Evolutionary conservation across 164 flowering plant species (phyloP), one percentile per base, ranked within the genome.

Genomic region (Stephania cephalantha): DNA sequence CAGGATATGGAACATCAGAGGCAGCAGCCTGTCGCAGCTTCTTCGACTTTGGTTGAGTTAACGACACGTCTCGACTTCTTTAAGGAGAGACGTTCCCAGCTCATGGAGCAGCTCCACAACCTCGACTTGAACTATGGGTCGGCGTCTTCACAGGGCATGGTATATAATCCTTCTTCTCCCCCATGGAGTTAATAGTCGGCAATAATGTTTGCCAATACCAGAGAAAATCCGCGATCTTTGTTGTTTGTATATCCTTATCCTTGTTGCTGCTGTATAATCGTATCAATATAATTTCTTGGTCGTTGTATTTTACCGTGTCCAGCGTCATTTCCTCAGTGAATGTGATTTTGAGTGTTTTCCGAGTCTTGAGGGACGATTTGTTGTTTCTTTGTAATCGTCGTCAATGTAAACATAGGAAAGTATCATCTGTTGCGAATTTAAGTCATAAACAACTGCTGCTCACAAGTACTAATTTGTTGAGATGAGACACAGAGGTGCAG

Each of bases 61-160:
- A 95, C 99, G 44, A 86, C 97, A 15, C 93, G 99, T 6, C 97
- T 95, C 2, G 97, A 95, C 84, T 95, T 93, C 84, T 95, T 95
- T 86, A 95, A 93, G 90, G 99, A 95, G 77, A 80, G 98, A 58
- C 90, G 99, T 42, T 90, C 97, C 46, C 99, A 95, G 79, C 91
- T 95, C 63, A 95, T 93, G 92, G 98, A 95, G 77, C 99, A 95
- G 80, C 95, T 95, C 42, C 97, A 95, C 83, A 90, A 85, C 84
- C 92, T 95, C 13, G 97, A 95, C 75, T 73, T 89, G 50, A 90
- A 88, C 82, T 90, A 90, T 52, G 91, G 89, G 46, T 71, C 89
- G 3, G 76, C 87, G 48, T 77, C 95, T 70, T 82, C 97, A 9
- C 96, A 91, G 75, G 93, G 90, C 67, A 84, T 86, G 70, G 66